Percentiles rank a stretch among this genome's conserved stretches.
Evolutionary conservation across 495 filamentous ascomycete genomes (phyloP).

Genomic region (Glutinoglossum americanum): DNA sequence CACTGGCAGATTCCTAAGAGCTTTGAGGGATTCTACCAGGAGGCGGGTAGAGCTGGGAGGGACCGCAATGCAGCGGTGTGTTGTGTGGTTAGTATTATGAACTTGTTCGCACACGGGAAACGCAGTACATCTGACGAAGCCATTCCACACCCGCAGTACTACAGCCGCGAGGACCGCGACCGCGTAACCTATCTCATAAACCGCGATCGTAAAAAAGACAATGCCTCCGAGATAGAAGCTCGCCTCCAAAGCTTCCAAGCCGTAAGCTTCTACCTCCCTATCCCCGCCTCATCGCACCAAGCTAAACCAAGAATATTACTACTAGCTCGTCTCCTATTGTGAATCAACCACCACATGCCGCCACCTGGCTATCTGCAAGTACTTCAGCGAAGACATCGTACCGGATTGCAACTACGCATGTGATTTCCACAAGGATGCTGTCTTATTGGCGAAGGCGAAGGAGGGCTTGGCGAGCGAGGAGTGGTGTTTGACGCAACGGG

Average conservation of each 20-base stretch:
- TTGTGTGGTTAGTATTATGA: constrained; percentile 26
- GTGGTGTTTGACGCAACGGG: constrained; percentile 18
- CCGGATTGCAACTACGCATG: constrained; percentile 66
- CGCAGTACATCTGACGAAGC: neutral
- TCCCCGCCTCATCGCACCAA: neutral
- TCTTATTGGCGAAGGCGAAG: constrained; percentile 40
- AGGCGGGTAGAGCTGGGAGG: constrained; percentile 76
- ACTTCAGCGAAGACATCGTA: constrained; percentile 44
- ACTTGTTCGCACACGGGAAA: constrained; percentile 53
- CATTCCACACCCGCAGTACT: constrained; percentile 10
- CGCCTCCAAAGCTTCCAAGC: constrained; percentile 23
- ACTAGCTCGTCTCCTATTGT: constrained; percentile 52
- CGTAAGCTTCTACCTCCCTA: neutral
- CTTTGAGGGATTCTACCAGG: constrained; percentile 91
- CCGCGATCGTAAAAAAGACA: neutral
- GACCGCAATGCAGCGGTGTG: constrained; percentile 73
- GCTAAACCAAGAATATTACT: neutral
- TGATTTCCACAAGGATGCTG: constrained; percentile 66
- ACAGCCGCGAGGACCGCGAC: constrained; percentile 5
- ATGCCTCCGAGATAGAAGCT: neutral
- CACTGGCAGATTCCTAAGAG: constrained; percentile 85
- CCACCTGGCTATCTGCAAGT: constrained; percentile 53
- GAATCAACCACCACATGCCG: constrained; percentile 52
- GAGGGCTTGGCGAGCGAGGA: constrained; percentile 45
- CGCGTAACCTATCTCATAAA: constrained; percentile 1